Evolutionary conservation across 306 rosid genomes (phyloP).

Genomic region (Medicago arabica): DNA sequence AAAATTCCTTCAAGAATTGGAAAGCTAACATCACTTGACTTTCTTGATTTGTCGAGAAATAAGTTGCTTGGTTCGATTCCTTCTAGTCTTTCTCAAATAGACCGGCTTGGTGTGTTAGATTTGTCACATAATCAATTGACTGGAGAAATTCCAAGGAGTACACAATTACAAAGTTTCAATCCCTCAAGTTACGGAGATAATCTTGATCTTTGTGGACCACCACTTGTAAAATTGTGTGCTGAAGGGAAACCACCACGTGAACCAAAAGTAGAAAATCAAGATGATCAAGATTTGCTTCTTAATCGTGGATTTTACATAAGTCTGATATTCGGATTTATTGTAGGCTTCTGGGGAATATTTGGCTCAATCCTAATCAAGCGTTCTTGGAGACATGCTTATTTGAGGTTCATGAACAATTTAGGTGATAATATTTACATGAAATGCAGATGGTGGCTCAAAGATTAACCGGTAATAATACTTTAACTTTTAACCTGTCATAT

Average conservation of each 20-base stretch:
- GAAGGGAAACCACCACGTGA: neutral
- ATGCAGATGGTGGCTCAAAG: neutral
- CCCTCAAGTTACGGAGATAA: neutral
- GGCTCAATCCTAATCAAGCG: neutral
- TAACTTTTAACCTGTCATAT: no score
- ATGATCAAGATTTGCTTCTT: neutral
- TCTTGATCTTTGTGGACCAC: neutral
- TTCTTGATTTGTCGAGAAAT: no score
- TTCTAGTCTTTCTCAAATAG: neutral
- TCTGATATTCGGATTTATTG: neutral
- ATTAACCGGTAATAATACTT: neutral
- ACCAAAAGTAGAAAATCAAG: neutral
- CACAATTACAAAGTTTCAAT: neutral
- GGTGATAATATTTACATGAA: neutral
- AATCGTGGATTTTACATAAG: neutral
- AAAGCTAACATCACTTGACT: neutral
- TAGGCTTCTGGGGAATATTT: neutral
- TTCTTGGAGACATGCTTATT: neutral
- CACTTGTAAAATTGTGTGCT: neutral
- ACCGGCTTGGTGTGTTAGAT: neutral
- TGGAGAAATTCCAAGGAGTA: neutral
- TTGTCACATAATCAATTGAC: neutral
- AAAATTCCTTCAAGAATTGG: neutral
- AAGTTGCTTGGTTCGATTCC: no score
- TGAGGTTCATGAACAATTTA: neutral